These are phyloP conservation scores for Anastatica hierochuntica DNA, from an alignment of 345 rosid species.

Conservation along the genomic window DNA sequence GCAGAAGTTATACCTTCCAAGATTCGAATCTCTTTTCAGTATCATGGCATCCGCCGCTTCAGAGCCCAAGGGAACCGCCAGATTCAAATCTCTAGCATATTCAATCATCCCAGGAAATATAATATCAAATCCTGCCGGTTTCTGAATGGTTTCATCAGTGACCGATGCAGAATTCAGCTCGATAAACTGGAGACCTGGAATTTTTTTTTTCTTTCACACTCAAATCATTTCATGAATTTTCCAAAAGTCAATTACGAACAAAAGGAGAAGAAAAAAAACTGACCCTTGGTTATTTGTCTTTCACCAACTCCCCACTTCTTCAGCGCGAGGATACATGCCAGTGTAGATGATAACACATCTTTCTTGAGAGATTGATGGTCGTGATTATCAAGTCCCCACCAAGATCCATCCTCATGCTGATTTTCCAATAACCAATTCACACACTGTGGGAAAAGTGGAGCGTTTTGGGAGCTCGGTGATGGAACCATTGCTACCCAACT, in stretches of 20 bases:
- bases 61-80: slow-evolving; percentile 50
- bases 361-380: slow-evolving; percentile 37
- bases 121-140: slow-evolving; percentile 69
- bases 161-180: slow-evolving; percentile 47
- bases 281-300: slow-evolving; percentile 54
- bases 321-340: slow-evolving; percentile 69
- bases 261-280: neutral
- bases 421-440: slow-evolving; percentile 63
- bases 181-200: slow-evolving; percentile 61
- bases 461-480: slow-evolving; percentile 33
- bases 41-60: slow-evolving; percentile 39
- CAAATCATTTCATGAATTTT: neutral
- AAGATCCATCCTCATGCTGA: slow-evolving; percentile 72
- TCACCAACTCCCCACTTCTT: slow-evolving; percentile 72
- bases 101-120: slow-evolving; percentile 80
- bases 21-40: slow-evolving; percentile 41
- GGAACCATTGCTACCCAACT: slow-evolving; percentile 95
- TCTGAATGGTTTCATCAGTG: slow-evolving; percentile 43
- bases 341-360: slow-evolving; percentile 61
- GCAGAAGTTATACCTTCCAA: slow-evolving; percentile 38
- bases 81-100: slow-evolving; percentile 47
- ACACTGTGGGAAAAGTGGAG: slow-evolving; percentile 66
- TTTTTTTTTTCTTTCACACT: neutral
- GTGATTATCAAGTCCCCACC: slow-evolving; percentile 64
- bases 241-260: neutral